These are phyloP conservation scores for Coemansia asiatica DNA, from an alignment of 192 early-diverging fungal genomes.

Conservation along the genomic window DNA sequence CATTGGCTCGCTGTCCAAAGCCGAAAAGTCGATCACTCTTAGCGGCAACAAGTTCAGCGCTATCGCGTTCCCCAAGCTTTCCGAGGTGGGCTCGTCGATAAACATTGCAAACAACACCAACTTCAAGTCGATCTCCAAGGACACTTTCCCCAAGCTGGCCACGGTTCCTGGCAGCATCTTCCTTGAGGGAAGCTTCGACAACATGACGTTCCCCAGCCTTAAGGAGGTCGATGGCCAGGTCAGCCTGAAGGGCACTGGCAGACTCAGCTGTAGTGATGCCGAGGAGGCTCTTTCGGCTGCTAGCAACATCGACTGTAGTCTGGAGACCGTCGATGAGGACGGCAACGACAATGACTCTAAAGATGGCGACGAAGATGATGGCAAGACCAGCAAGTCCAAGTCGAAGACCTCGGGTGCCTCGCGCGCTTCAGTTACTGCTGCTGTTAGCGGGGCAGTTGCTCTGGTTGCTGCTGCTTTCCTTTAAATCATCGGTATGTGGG, in stretches of 20 bases:
- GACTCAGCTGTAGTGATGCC: conserved; percentile 54
- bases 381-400: conserved; percentile 11
- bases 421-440: conserved; percentile 18
- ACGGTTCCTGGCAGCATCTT: conserved; percentile 62
- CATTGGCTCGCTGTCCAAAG: conserved; percentile 46
- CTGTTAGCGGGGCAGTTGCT: conserved; percentile 27
- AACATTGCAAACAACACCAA: conserved; percentile 66
- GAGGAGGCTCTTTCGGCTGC: conserved; percentile 23
- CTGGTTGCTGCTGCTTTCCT: conserved; percentile 32
- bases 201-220: conserved; percentile 58
- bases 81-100: conserved; percentile 62
- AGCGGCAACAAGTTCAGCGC: conserved; percentile 60
- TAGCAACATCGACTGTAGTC: conserved; percentile 36
- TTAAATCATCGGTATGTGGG: conserved; percentile 3
- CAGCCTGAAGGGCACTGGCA: conserved; percentile 63
- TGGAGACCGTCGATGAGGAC: conserved; percentile 9
- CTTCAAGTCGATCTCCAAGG: conserved; percentile 51
- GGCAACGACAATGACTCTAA: conserved; percentile 9
- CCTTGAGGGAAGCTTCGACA: conserved; percentile 62
- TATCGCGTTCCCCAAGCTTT: conserved; percentile 60
- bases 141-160: conserved; percentile 58
- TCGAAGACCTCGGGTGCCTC: conserved; percentile 22
- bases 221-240: conserved; percentile 62
- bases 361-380: conserved; percentile 5
- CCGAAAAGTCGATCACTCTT: conserved; percentile 61